Base-by-base conservation (phyloP, 1,139 yeast genomes). In the Yamadazyma jaroonii region DNA sequence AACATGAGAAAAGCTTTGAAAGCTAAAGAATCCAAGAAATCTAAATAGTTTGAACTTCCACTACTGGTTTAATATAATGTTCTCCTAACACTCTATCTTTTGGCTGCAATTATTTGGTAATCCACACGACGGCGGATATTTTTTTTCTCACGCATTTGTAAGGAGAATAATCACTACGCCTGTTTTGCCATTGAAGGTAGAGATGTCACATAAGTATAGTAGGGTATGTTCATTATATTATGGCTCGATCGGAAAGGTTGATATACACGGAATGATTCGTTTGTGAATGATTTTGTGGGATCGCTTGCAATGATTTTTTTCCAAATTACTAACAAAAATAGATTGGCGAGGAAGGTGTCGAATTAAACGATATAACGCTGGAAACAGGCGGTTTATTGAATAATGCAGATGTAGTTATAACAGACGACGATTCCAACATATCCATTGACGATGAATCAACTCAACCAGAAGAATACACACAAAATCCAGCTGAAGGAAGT, bases 161-260 rank as follows among this genome's bases (percentile, higher is more conserved):
- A 12, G 15, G 11, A 21, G 25, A 21, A 30, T 25, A 25, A 25
- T 25, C 9, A 12, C 29, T 32, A 20, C 34, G 28, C 34, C 34
- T 31, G 12, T 9, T 27, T 27, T 27, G 11, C 15, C n/a, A 9
- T 11, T n/a, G 9, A n/a, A 25, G 11, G 12, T 25, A n/a, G 27
- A 25, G 5, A 46, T 46, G 50, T 38, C 37, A 9, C 40, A 24
- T 10, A 30, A 37, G 36, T 46, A 46, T 31, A 38, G 38, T n/a
- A 41, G 36, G 37, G 50, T 46, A 46, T 36, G 50, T 46, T 13
- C 10, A 14, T 26, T 12, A n/a, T n/a, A n/a, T n/a, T n/a, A n/a
- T n/a, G n/a, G n/a, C n/a, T n/a, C n/a, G n/a, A n/a, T n/a, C n/a
- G n/a, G n/a, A n/a, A n/a, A n/a, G n/a, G n/a, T n/a, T n/a, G n/a